Conservation (phyloP, 2,329 filamentous ascomycete genomes). For the Xylaria sp. region DNA sequence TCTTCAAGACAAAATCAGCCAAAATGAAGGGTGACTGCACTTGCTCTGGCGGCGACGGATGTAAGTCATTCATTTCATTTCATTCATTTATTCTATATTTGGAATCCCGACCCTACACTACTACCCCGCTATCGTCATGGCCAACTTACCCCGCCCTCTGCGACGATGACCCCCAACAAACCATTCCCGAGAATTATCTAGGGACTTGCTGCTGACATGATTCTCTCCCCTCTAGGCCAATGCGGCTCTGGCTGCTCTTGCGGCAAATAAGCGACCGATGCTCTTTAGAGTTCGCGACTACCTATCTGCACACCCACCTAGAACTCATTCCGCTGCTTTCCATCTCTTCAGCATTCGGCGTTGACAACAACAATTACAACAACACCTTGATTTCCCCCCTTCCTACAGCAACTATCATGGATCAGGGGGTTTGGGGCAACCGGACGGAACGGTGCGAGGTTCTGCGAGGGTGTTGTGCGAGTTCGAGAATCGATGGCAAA, state of each 20-base stretch:
- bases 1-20: conserved; percentile 32
- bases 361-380: conserved; percentile 1
- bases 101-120: neutral
- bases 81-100: conserved; percentile 13
- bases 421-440: neutral
- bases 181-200: neutral
- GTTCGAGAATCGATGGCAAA: conserved; percentile 13
- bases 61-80: conserved; percentile 39
- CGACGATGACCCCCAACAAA: neutral
- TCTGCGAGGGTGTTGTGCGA: conserved; percentile 9
- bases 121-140: conserved; percentile 27
- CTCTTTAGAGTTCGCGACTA: conserved; percentile 2
- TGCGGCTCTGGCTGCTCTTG: conserved; percentile 42
- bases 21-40: conserved; percentile 44
- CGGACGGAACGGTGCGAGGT: conserved; percentile 7
- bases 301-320: neutral
- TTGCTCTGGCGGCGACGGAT: conserved; percentile 39
- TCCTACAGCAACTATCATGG: conserved; percentile 6
- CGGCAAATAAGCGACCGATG: conserved; percentile 39
- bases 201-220: conserved; percentile 13
- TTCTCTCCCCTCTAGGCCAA: conserved; percentile 30
- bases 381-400: conserved; percentile 3
- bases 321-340: conserved; percentile 11
- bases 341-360: conserved; percentile 13
- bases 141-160: conserved; percentile 21